Evolutionary conservation across 1,139 yeast genomes (phyloP).

Genomic region (Taphrina confusa): DNA sequence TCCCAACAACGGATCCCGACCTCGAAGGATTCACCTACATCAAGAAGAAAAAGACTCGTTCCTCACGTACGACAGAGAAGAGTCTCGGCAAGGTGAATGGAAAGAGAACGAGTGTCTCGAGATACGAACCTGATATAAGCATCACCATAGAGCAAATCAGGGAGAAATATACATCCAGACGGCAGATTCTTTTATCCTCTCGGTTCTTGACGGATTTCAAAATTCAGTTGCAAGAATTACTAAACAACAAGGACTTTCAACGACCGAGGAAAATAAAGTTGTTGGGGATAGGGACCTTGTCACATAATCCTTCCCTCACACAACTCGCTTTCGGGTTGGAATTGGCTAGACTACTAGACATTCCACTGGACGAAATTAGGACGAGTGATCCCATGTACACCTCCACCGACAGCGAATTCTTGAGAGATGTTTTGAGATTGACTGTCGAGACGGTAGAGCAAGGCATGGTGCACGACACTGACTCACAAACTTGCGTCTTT

Average conservation of each 20-base stretch:
- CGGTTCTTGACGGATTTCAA: conserved; percentile 23
- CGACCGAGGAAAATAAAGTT: neutral
- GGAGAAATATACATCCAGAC: neutral
- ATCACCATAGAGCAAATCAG: neutral
- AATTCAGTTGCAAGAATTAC: neutral
- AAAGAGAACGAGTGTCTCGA: neutral
- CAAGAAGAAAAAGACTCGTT: conserved; percentile 3
- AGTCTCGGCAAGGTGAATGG: neutral
- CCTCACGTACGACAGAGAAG: neutral
- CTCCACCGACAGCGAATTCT: conserved; percentile 7
- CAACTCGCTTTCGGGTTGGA: conserved; percentile 25
- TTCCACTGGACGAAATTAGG: neutral
- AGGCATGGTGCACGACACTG: conserved; percentile 7
- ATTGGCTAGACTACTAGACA: conserved; percentile 1
- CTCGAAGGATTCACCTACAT: conserved; percentile 24
- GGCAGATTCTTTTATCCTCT: neutral
- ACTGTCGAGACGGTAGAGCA: conserved; percentile 1
- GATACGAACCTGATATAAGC: neutral
- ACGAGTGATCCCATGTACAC: conserved; percentile 34
- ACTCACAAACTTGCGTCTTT: neutral
- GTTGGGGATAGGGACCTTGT: conserved; percentile 30
- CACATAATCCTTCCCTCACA: conserved; percentile 27
- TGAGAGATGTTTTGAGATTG: conserved; percentile 1
- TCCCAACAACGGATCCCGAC: conserved; percentile 17
- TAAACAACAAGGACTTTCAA: neutral